A percentile compares a stretch with the other conserved stretches of the same genome.
Evolutionary conservation across 176 grass and related monocot genomes (phyloP).

Genomic region (Eleusine indica): DNA sequence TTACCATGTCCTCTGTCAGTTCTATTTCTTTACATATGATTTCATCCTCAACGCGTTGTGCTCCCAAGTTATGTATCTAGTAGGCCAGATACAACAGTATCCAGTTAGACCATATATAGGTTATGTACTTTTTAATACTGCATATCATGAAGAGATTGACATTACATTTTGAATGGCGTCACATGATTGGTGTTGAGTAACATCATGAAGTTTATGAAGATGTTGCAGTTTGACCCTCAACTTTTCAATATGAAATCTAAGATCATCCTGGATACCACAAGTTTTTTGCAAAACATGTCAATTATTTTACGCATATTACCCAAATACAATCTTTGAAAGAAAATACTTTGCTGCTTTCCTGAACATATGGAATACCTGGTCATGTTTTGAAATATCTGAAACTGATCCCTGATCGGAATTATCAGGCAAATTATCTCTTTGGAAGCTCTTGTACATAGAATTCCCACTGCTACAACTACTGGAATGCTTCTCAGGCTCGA

Average conservation of each 20-base stretch:
- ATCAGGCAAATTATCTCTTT: slow-evolving; percentile 28
- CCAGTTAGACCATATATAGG: slow-evolving; percentile 7
- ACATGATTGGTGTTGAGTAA: slow-evolving; percentile 42
- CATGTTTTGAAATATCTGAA: slow-evolving; percentile 31
- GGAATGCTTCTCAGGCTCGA: slow-evolving; percentile 4
- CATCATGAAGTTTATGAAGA: slow-evolving; percentile 48
- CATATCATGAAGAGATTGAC: background rate
- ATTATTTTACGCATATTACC: slow-evolving; percentile 2
- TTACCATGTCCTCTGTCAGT: slow-evolving; percentile 39
- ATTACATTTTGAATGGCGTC: slow-evolving; percentile 51
- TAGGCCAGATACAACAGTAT: slow-evolving; percentile 24
- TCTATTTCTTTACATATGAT: slow-evolving; percentile 52
- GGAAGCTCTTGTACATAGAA: slow-evolving; percentile 54
- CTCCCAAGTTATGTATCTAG: slow-evolving; percentile 32
- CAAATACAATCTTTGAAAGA: background rate
- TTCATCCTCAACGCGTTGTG: slow-evolving; percentile 43
- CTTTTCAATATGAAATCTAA: slow-evolving; percentile 61
- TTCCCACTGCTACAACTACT: slow-evolving; percentile 54
- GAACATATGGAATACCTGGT: slow-evolving; percentile 40
- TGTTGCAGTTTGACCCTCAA: slow-evolving; percentile 54
- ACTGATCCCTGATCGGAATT: slow-evolving; percentile 32
- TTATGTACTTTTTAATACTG: slow-evolving; percentile 3
- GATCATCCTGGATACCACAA: slow-evolving; percentile 48
- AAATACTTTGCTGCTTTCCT: slow-evolving; percentile 16
- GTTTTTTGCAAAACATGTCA: slow-evolving; percentile 18